A percentile compares a stretch with the other conserved stretches of the same genome.
Evolutionary conservation across 208 protist species (phyloP).

Genomic region (Acanthamoeba polyphaga): DNA sequence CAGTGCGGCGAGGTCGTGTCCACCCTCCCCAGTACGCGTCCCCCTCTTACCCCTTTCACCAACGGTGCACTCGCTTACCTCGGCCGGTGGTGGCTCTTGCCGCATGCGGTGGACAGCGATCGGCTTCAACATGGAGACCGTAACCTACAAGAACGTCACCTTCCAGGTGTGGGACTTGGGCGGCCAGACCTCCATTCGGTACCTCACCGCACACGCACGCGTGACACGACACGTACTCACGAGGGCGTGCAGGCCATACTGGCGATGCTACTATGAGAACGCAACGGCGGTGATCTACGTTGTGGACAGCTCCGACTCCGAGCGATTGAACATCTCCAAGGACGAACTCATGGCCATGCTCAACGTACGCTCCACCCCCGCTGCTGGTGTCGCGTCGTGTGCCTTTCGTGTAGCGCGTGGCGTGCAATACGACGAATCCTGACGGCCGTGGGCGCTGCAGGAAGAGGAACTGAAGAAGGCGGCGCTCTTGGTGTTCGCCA

Average conservation of each 20-base stretch:
- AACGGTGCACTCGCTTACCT: no score
- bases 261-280: constrained; percentile 95
- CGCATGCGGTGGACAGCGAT: constrained; percentile 87
- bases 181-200: constrained; percentile 89
- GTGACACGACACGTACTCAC: not conserved
- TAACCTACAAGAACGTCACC: constrained; percentile 93
- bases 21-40: constrained; percentile 90
- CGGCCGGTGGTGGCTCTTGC: no score
- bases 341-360: constrained; percentile 93
- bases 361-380: constrained; percentile 76
- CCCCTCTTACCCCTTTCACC: no score
- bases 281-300: constrained; percentile 95
- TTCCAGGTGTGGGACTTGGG: constrained; percentile 90
- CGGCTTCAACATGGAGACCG: constrained; percentile 94
- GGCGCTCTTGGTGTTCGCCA: constrained; percentile 94
- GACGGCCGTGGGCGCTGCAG: constrained; percentile 10
- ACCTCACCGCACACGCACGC: not conserved
- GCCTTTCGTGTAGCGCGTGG: not conserved
- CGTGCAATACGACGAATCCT: not conserved
- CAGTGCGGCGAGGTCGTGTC: constrained; percentile 93
- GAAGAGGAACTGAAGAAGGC: constrained; percentile 95
- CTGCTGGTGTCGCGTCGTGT: no score
- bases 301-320: constrained; percentile 91
- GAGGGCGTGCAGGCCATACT: constrained; percentile 90
- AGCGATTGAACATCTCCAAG: constrained; percentile 92